Percentiles rank a stretch among this genome's conserved stretches.
Conservation (phyloP, 805 yeast genomes). For the Pichia gijzeniarum region DNA sequence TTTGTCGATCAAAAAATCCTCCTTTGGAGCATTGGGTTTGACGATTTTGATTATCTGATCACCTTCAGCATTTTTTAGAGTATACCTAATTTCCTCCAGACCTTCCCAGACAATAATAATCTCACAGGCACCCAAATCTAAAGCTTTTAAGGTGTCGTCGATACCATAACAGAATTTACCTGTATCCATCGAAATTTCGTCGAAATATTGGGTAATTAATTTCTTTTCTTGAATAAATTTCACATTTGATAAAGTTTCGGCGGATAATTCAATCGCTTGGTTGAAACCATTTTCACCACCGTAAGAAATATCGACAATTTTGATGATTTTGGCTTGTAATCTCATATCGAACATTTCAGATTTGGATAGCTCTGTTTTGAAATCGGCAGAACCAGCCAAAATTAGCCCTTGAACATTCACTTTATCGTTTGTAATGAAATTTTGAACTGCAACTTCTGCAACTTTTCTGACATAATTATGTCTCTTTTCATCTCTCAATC, state of each 20-base stretch:
- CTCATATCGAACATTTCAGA: slow-evolving; percentile 92
- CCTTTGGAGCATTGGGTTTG: slow-evolving; percentile 66
- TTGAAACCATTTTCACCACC: slow-evolving; percentile 99
- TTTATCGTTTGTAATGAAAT: slow-evolving; percentile 91
- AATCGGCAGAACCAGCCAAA: slow-evolving; percentile 98
- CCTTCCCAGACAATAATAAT: slow-evolving; percentile 89
- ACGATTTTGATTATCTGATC: slow-evolving; percentile 67
- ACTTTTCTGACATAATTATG: slow-evolving; percentile 98
- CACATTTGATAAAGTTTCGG: slow-evolving; percentile 94
- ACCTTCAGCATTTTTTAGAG: slow-evolving; percentile 79
- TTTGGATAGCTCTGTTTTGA: slow-evolving; percentile 88
- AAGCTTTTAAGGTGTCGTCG: slow-evolving; percentile 92
- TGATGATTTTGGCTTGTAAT: slow-evolving; percentile 77
- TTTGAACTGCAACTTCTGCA: slow-evolving; percentile 96
- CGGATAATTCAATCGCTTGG: slow-evolving; percentile 97
- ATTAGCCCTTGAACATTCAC: slow-evolving; percentile 91
- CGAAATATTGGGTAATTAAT: slow-evolving; percentile 84
- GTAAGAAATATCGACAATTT: slow-evolving; percentile 93
- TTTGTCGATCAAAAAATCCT: slow-evolving; percentile 72
- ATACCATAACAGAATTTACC: slow-evolving; percentile 98
- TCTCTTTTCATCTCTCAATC: slow-evolving; percentile 98
- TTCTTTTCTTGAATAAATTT: slow-evolving; percentile 98
- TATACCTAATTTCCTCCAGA: slow-evolving; percentile 77
- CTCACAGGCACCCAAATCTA: slow-evolving; percentile 95
- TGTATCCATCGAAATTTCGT: slow-evolving; percentile 94